Percentiles rank a stretch among this genome's conserved stretches.
These are phyloP conservation scores for Verticillium longisporum DNA, from an alignment of 2,329 filamentous ascomycete species.

Conservation along the genomic window DNA sequence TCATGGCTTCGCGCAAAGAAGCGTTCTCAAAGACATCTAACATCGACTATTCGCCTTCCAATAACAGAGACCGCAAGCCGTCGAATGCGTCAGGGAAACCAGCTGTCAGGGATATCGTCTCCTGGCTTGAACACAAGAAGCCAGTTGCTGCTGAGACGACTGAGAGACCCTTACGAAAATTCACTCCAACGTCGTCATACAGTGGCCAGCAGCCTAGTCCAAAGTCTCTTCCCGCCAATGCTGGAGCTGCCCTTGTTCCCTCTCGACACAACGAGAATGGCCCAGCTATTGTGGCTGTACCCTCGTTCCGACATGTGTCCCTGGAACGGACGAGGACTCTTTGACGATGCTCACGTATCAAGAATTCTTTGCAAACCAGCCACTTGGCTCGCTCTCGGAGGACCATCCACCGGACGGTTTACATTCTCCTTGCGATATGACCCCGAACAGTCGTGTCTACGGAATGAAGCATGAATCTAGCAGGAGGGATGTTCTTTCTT, in stretches of 20 bases:
- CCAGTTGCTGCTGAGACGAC: neutral
- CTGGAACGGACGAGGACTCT: neutral
- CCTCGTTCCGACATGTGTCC: neutral
- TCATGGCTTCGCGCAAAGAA: neutral
- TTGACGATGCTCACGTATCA: neutral
- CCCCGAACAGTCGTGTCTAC: too few species aligned
- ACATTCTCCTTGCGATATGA: neutral
- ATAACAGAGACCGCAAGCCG: neutral
- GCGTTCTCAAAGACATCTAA: neutral
- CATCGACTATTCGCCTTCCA: neutral
- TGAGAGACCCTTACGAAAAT: neutral
- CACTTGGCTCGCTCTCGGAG: slow-evolving; percentile 1
- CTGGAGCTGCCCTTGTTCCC: too few species aligned
- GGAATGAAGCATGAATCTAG: too few species aligned
- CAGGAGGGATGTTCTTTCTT: too few species aligned
- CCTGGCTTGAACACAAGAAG: neutral
- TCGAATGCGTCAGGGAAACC: neutral
- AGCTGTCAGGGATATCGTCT: slow-evolving; percentile 1
- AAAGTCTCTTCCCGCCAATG: neutral
- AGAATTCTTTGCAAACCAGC: neutral
- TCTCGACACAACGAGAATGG: neutral
- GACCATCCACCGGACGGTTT: slow-evolving; percentile 14
- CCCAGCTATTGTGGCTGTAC: neutral
- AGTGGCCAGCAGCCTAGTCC: neutral
- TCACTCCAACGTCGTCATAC: neutral